These are phyloP conservation scores for Pseudoneurospora amorphoporcata DNA, from an alignment of 495 filamentous ascomycete species.

Conservation along the genomic window DNA sequence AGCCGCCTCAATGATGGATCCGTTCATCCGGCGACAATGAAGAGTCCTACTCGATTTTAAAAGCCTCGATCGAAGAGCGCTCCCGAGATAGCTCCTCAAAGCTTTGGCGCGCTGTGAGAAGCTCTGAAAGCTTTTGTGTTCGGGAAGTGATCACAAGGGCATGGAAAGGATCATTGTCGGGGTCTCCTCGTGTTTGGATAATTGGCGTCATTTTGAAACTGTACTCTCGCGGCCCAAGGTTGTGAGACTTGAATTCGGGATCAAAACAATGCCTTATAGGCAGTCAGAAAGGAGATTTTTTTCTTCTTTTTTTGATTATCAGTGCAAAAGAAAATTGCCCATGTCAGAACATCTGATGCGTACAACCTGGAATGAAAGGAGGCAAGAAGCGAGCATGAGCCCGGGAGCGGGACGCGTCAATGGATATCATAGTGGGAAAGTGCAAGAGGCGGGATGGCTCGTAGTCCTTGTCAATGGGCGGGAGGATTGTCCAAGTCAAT, in stretches of 20 bases:
- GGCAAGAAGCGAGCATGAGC: neutral
- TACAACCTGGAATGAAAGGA: neutral
- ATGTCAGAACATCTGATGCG: neutral
- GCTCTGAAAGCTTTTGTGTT: neutral
- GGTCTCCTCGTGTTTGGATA: neutral
- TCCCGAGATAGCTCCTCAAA: neutral
- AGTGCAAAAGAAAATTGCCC: neutral
- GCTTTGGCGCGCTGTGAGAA: neutral
- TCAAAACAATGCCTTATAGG: neutral
- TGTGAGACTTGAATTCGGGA: neutral
- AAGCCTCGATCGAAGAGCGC: neutral
- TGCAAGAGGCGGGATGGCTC: neutral
- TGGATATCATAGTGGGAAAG: neutral
- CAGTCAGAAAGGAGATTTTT: neutral
- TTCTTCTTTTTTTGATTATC: neutral
- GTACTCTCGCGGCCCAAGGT: neutral
- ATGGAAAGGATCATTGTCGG: neutral
- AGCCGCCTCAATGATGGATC: neutral
- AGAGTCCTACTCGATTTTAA: neutral
- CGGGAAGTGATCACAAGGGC: neutral
- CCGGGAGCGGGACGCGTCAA: neutral
- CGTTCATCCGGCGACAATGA: neutral
- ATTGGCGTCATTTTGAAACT: neutral
- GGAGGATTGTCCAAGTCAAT: neutral
- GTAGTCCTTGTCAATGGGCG: neutral